Base-by-base conservation (phyloP, 768 basidiomycete species). In the Erythrobasidium yunnanense region DNA sequence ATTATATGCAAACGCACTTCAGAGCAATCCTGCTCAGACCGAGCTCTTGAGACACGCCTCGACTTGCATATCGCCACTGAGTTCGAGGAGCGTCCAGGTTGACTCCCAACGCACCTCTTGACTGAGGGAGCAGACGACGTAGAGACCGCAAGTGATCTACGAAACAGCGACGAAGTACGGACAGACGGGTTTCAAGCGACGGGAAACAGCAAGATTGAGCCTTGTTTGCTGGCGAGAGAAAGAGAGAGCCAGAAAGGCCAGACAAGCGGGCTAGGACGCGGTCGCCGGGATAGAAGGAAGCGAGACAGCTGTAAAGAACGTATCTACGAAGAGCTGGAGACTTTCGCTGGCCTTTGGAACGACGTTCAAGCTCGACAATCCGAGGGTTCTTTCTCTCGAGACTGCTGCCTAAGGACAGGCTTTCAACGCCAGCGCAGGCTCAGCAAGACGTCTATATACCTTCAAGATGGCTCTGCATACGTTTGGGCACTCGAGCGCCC, bases 401-500 rank as follows among this genome's bases (percentile, higher is more conserved):
- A n/a, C 11, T 11, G 38, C 38, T 11, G 38, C 11, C 11, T n/a
- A 42, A 25, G 22, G 49, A 8, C 49, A 25, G 23, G 13, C 49
- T 8, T 11, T 18, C 49, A 15, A 51, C 49, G 49, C 49, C 8
- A 51, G 49, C 49, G 22, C 49, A 51, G 49, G 49, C 38, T 51
- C 49, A 51, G 7, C 49, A 25, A 34, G 38, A 27, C 42, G n/a
- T 20, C n/a, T n/a, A n/a, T n/a, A n/a, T n/a, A n/a, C n/a, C 47
- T n/a, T 20, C 60, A 51, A 29, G 18, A 63, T 63, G 60, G 60
- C 60, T 18, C 49, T 63, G 32, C 66, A 68, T 34, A 51, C 56
- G 13, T 67, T 78, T 66, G 75, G 91, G 68, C 88, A 83, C 77
- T 95, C 92, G 27, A 85, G 88, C 74, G 92, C 91, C 58, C 93